A percentile compares a stretch with the other conserved stretches of the same genome.
Evolutionary conservation across 78 protist species (phyloP).

Genomic region (Emiliania huxleyi): DNA sequence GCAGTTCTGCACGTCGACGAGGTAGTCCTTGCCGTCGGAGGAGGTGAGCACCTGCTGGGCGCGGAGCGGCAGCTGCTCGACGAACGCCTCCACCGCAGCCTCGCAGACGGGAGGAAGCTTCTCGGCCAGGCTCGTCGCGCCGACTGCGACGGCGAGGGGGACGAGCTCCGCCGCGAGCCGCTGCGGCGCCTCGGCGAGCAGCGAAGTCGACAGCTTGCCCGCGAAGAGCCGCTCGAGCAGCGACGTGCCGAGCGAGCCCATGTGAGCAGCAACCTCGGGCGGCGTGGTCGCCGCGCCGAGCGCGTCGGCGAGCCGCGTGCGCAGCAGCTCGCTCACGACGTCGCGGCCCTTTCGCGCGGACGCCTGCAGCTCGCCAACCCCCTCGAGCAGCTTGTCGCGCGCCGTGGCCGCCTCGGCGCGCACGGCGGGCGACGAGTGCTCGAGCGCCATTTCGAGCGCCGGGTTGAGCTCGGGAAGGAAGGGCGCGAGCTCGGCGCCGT

Average conservation of each 20-base stretch:
- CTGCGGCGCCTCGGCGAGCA: no score
- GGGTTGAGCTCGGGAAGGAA: background rate
- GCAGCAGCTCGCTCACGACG: no score
- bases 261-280: no score
- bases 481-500: background rate
- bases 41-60: background rate
- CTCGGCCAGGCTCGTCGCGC: background rate
- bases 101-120: background rate
- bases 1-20: conserved; percentile 8
- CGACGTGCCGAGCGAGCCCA: no score
- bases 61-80: background rate
- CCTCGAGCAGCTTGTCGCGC: background rate
- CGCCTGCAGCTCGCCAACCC: background rate
- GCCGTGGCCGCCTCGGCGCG: background rate
- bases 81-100: background rate
- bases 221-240: no score
- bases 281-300: no score
- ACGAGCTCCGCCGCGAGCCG: background rate
- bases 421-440: conserved; percentile 9
- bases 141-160: background rate
- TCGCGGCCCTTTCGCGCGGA: no score
- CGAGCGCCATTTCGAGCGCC: background rate
- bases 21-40: background rate
- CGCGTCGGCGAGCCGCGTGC: no score
- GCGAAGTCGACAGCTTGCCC: no score